These are phyloP conservation scores for Ascochyta lentis DNA, from an alignment of 2,329 filamentous ascomycete genomes.

Conservation along the genomic window DNA sequence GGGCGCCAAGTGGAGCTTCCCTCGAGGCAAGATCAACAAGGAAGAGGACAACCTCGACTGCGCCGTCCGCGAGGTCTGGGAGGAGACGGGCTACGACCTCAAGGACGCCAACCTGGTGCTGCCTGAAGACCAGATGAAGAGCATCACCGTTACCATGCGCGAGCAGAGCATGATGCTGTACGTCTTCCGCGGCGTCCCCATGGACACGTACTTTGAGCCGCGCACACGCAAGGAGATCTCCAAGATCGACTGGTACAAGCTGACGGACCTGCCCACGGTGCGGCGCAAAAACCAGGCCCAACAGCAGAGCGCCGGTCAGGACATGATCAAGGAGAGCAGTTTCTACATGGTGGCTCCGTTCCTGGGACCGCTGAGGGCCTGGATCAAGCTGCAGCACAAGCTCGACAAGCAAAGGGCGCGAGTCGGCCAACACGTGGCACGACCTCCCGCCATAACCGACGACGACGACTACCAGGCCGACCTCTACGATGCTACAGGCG, in stretches of 20 bases:
- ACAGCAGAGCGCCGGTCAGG: conserved; percentile 61
- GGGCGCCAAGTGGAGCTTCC: conserved; percentile 94
- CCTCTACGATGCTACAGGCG: conserved; percentile 36
- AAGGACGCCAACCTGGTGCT: conserved; percentile 76
- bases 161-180: conserved; percentile 94
- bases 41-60: conserved; percentile 94
- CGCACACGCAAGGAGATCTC: conserved; percentile 96
- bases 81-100: conserved; percentile 93
- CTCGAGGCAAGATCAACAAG: conserved; percentile 96
- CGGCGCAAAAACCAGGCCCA: conserved; percentile 70
- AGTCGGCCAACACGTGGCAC: conserved; percentile 25
- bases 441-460: conserved; percentile 36
- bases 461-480: conserved; percentile 40
- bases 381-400: conserved; percentile 85
- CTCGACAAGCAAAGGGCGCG: conserved; percentile 62
- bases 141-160: conserved; percentile 86
- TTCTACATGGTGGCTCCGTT: conserved; percentile 99
- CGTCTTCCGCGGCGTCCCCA: conserved; percentile 86
- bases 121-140: conserved; percentile 72
- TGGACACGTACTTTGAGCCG: conserved; percentile 86
- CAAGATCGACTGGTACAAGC: conserved; percentile 92
- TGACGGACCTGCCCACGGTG: conserved; percentile 85
- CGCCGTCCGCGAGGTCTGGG: conserved; percentile 90
- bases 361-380: conserved; percentile 81
- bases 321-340: conserved; percentile 74